Percentiles rank a stretch among this genome's conserved stretches.
Evolutionary conservation across 2,329 filamentous ascomycete genomes (phyloP).

Genomic region (Trichoderma pleuroti): DNA sequence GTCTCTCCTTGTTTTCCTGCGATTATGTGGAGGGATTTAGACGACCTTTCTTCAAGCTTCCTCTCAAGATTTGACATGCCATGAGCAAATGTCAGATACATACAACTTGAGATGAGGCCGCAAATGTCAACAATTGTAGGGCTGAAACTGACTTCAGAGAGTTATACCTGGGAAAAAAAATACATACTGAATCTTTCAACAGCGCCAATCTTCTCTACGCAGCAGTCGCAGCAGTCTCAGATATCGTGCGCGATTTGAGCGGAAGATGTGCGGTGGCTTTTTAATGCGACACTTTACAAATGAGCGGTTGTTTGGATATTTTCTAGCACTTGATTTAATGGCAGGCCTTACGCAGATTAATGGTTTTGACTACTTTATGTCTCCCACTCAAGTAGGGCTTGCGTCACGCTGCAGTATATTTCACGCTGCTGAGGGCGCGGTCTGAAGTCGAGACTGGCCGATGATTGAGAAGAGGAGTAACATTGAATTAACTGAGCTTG

Average conservation of each 20-base stretch:
- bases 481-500: neutral
- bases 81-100: neutral
- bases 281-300: neutral
- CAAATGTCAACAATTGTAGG: neutral
- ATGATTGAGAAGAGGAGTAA: neutral
- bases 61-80: neutral
- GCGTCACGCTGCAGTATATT: neutral
- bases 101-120: neutral
- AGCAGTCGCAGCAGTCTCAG: no score
- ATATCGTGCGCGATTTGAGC: neutral
- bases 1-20: neutral
- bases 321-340: neutral
- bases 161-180: neutral
- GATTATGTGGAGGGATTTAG: neutral
- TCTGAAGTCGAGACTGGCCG: neutral
- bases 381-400: neutral
- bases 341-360: neutral
- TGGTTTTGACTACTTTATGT: no score
- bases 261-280: neutral
- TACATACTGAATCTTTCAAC: no score
- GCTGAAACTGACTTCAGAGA: neutral
- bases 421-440: neutral
- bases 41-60: accelerated
- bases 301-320: neutral
- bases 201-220: neutral